A percentile compares a stretch with the other conserved stretches of the same genome.
phyloP scores from a whole-genome alignment of 2,329 filamentous ascomycete species.

The Colletotrichum sp. region DNA sequence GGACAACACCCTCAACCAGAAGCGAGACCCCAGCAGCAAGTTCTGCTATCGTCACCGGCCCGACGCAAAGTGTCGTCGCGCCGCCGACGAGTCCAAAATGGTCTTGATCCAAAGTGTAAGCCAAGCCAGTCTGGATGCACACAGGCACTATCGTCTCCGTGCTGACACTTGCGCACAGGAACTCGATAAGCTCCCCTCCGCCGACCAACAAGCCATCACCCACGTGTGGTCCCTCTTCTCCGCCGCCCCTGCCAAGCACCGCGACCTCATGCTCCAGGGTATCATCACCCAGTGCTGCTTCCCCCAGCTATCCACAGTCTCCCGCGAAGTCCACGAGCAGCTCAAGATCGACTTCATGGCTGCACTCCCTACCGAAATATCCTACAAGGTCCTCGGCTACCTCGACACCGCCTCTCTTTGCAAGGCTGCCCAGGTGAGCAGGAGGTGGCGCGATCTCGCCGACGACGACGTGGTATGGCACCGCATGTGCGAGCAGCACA shows the following conservation, averaged over 20 bases:
- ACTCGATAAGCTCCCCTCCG: constrained; percentile 79
- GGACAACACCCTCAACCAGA: constrained; percentile 27
- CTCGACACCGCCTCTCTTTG: constrained; percentile 94
- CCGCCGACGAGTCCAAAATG: constrained; percentile 96
- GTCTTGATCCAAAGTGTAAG: constrained; percentile 86
- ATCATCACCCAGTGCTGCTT: constrained; percentile 98
- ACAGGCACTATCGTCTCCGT: not conserved
- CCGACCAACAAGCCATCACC: constrained; percentile 93
- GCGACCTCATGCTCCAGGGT: constrained; percentile 94
- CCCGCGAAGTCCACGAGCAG: constrained; percentile 87
- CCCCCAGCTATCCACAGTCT: constrained; percentile 92
- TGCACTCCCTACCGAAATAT: constrained; percentile 86
- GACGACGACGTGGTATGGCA: constrained; percentile 98
- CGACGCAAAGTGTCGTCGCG: constrained; percentile 89
- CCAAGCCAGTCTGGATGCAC: constrained; percentile 20
- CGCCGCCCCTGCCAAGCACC: constrained; percentile 89
- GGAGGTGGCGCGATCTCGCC: constrained; percentile 85
- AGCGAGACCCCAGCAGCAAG: constrained; percentile 73
- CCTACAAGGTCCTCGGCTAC: constrained; percentile 90
- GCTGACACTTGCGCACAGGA: constrained; percentile 57
- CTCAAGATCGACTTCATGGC: constrained; percentile 97
- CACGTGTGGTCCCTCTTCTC: constrained; percentile 99
- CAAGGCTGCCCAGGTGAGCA: constrained; percentile 93
- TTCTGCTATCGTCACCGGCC: constrained; percentile 96
- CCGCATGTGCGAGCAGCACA: constrained; percentile 90